A percentile compares a stretch with the other conserved stretches of the same genome.
These are phyloP conservation scores for Flaveria brownii DNA, from an alignment of 129 eudicot genomes.

Conservation along the genomic window DNA sequence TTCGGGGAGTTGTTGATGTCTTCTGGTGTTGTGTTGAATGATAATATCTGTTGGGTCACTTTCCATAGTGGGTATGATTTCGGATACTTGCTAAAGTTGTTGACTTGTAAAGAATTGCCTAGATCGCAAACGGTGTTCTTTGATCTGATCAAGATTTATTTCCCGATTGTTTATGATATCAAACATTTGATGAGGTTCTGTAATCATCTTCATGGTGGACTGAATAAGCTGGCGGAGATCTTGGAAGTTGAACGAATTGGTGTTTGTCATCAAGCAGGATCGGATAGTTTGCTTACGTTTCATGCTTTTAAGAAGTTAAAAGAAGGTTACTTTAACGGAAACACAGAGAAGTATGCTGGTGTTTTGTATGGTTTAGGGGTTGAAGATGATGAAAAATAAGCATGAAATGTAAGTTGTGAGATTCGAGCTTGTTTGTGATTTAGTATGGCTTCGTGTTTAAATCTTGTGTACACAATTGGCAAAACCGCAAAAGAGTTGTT, in stretches of 20 bases:
- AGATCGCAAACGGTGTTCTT: constrained; percentile 67
- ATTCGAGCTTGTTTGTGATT: constrained; percentile 39
- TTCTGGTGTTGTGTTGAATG: constrained; percentile 69
- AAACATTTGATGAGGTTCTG: constrained; percentile 92
- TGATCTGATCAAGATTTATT: constrained; percentile 56
- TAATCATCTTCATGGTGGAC: constrained; percentile 80
- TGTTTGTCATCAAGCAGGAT: constrained; percentile 82
- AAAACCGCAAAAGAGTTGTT: constrained; percentile 48
- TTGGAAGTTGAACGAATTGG: constrained; percentile 53
- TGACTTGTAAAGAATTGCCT: constrained; percentile 56
- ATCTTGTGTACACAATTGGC: constrained; percentile 55
- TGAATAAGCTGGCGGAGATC: constrained; percentile 74
- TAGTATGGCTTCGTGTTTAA: constrained; percentile 37
- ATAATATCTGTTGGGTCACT: constrained; percentile 58
- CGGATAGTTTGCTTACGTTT: constrained; percentile 85
- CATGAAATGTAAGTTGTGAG: constrained; percentile 25
- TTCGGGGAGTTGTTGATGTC: constrained; percentile 75
- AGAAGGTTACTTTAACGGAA: constrained; percentile 69
- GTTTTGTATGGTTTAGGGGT: constrained; percentile 86
- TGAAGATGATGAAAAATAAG: constrained; percentile 61
- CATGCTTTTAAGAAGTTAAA: constrained; percentile 69
- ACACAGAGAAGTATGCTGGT: constrained; percentile 72
- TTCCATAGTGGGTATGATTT: constrained; percentile 76
- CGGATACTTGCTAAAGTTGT: constrained; percentile 63
- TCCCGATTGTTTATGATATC: constrained; percentile 63